phyloP scores from a whole-genome alignment of 179 eudicot species.

The Drosera spatulata region DNA sequence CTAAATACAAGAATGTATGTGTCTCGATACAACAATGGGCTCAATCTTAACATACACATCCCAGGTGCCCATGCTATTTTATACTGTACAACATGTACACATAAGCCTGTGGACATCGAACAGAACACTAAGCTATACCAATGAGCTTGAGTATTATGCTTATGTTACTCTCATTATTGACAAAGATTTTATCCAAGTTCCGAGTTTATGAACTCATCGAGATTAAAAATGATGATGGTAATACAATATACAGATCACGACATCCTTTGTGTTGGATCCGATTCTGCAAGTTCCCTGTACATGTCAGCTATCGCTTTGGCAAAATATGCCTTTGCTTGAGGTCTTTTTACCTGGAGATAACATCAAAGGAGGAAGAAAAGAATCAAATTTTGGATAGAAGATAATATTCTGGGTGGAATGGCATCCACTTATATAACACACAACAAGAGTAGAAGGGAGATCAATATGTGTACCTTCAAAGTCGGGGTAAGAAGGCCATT shows the following conservation, averaged over 20 bases:
- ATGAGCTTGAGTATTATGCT: no score
- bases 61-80: no score
- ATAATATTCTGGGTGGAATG: no score
- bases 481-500: slow-evolving; percentile 93
- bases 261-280: slow-evolving; percentile 39
- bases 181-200: no score
- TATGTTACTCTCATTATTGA: no score
- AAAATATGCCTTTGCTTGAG: slow-evolving; percentile 94
- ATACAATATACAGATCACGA: slow-evolving; percentile 5
- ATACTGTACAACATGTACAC: no score
- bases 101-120: no score
- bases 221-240: not conserved
- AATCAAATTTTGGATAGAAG: not conserved
- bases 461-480: slow-evolving; percentile 27
- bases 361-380: not conserved
- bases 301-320: slow-evolving; percentile 71
- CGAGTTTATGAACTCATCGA: no score
- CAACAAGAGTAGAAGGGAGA: not conserved
- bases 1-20: no score
- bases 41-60: no score
- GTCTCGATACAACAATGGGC: no score
- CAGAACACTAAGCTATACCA: no score
- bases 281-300: slow-evolving; percentile 64
- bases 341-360: slow-evolving; percentile 64
- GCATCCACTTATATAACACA: not conserved